Percentiles rank a stretch among this genome's conserved stretches.
phyloP scores from a whole-genome alignment of 2,329 filamentous ascomycete species.

The Ophiostoma himal-ulmi region DNA sequence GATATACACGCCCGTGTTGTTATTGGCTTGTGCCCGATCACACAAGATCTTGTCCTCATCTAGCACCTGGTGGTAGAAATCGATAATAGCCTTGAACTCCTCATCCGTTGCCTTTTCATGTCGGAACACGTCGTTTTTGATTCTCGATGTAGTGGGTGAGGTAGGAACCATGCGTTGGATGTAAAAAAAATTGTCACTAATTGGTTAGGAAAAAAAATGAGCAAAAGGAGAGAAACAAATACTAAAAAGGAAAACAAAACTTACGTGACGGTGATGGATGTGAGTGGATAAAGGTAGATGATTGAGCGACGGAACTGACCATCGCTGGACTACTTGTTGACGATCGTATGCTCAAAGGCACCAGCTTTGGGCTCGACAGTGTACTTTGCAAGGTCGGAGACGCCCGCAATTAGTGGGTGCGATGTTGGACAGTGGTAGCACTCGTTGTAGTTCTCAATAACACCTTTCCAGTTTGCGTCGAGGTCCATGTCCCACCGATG shows the following conservation, averaged over 20 bases:
- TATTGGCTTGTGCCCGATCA: conserved; percentile 44
- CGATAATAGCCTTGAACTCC: conserved; percentile 42
- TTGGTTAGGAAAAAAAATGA: neutral
- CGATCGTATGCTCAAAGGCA: conserved; percentile 20
- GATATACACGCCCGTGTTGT: conserved; percentile 46
- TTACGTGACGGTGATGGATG: conserved; percentile 38
- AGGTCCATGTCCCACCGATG: conserved; percentile 32
- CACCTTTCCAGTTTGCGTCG: conserved; percentile 38
- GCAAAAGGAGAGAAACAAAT: no score
- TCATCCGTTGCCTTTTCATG: conserved; percentile 43
- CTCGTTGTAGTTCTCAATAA: conserved; percentile 46
- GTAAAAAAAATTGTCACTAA: conserved; percentile 44
- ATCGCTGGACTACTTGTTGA: conserved; percentile 22
- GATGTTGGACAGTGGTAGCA: conserved; percentile 46
- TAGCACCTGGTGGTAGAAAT: conserved; percentile 48
- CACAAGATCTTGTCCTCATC: conserved; percentile 48
- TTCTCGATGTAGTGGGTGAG: conserved; percentile 38
- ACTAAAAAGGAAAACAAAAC: conserved; percentile 22
- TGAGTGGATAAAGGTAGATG: conserved; percentile 39
- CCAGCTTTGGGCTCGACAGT: conserved; percentile 33
- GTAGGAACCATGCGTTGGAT: conserved; percentile 47
- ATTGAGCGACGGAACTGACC: conserved; percentile 29
- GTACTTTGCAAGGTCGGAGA: conserved; percentile 43
- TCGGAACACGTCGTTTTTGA: conserved; percentile 48
- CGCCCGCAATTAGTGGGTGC: conserved; percentile 41